Evolutionary conservation across 345 rosid species (phyloP), one percentile per base, ranked within the genome.

Genomic region (Limnanthes douglasii): DNA sequence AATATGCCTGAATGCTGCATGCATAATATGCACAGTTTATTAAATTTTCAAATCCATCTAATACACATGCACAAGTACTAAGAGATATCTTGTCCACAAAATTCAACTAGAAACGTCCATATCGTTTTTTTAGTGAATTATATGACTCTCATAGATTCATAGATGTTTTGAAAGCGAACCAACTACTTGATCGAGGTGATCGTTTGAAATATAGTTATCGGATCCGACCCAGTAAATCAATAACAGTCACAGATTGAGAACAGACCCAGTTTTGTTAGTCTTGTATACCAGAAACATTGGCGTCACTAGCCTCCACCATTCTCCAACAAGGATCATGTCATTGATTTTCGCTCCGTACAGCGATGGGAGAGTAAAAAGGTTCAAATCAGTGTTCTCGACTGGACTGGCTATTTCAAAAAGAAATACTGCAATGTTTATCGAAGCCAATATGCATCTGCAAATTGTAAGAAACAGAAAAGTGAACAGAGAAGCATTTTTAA

Each of bases 261-360:
- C 77, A 70, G 68, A 81, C 90, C 94, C 78, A 75, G 50, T 64
- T 62, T n/a, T 48, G 54, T 72, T 58, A 72, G 65, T 75, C 84
- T 61, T 82, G 97, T 86, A n/a, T n/a, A 86, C 97, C 94, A 82
- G 97, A 86, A 86, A 86, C 88, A 82, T 86, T 16, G 97, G 94
- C 8, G 94, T 86, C 59, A 86, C 53, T 1, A 86, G 88, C 63
- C 94, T 73, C 97, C 97, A 86, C 97, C 97, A 86, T 54, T 86
- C 94, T 38, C 97, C 94, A 24, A 64, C 61, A 17, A 86, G 46
- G 66, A 86, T 78, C 56, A 82, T 58, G 59, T 73, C 70, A 15
- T 86, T 86, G 50, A 82, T 73, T 73, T 86, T 86, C 8, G 94
- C 93, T 35, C 97, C 94, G 11, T 82, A 82, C 17, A 86, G 36